Evolutionary conservation across 1,139 yeast genomes (phyloP).

Genomic region (Eremothecium gossypii): DNA sequence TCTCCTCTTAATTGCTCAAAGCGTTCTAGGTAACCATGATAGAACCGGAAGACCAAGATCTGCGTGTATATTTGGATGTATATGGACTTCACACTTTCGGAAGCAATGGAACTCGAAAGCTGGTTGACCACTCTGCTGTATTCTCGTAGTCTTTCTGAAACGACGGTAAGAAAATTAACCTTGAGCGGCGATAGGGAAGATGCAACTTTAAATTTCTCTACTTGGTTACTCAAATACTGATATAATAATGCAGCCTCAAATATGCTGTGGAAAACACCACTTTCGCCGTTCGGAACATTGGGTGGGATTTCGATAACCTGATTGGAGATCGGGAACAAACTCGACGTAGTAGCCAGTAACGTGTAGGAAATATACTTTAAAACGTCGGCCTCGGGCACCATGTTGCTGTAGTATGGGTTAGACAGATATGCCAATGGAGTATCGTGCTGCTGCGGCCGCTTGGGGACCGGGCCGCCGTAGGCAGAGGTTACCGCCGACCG

Average conservation of each 20-base stretch:
- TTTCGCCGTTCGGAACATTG: conserved; percentile 46
- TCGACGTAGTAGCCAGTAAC: conserved; percentile 65
- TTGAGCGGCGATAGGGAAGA: conserved; percentile 43
- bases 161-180: conserved; percentile 53
- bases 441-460: conserved; percentile 8
- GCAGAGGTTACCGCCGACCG: conserved; percentile 27
- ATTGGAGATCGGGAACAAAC: conserved; percentile 41
- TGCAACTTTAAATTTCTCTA: conserved; percentile 30
- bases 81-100: conserved; percentile 33
- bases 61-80: conserved; percentile 43
- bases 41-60: conserved; percentile 47
- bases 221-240: conserved; percentile 34
- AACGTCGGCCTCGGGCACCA: conserved; percentile 41
- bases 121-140: conserved; percentile 51
- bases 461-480: conserved; percentile 10
- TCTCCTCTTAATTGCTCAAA: conserved; percentile 40
- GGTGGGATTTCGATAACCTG: conserved; percentile 39
- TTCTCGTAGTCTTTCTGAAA: conserved; percentile 42
- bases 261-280: conserved; percentile 47
- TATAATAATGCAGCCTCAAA: conserved; percentile 71
- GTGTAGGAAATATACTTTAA: conserved; percentile 55
- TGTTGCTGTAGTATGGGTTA: conserved; percentile 24
- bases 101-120: conserved; percentile 33
- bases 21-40: conserved; percentile 37
- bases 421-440: conserved; percentile 21